Percentiles rank a stretch among this genome's conserved stretches.
These are phyloP conservation scores for Mariannaea elegans DNA, from an alignment of 2,329 filamentous ascomycete species.

Conservation along the genomic window DNA sequence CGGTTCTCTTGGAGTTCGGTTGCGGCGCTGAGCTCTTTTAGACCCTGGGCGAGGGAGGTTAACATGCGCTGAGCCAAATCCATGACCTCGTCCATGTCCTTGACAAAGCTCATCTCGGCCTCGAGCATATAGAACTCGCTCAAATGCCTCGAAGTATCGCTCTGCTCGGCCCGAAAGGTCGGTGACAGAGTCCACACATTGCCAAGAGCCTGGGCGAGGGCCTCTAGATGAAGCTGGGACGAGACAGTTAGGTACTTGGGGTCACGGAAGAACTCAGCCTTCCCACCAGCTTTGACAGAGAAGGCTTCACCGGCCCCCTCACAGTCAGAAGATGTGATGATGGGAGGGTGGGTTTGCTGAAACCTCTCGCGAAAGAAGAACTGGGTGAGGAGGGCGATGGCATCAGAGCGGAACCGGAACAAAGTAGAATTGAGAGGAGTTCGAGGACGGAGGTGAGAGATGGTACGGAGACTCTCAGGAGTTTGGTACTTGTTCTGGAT, in stretches of 20 bases:
- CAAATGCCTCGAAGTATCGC: constrained; percentile 91
- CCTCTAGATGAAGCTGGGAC: constrained; percentile 92
- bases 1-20: constrained; percentile 54
- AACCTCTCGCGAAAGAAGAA: constrained; percentile 79
- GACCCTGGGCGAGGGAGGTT: constrained; percentile 55
- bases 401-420: constrained; percentile 83
- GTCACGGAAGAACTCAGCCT: constrained; percentile 75
- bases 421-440: constrained; percentile 83
- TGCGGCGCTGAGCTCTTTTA: constrained; percentile 53
- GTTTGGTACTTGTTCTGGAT: constrained; percentile 97
- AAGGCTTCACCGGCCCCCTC: constrained; percentile 98
- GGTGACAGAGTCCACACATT: constrained; percentile 95
- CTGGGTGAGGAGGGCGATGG: constrained; percentile 74
- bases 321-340: constrained; percentile 96
- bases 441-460: constrained; percentile 87
- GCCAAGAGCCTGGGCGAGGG: constrained; percentile 85
- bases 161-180: constrained; percentile 92
- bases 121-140: constrained; percentile 99
- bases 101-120: constrained; percentile 83
- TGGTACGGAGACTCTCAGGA: constrained; percentile 84
- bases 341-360: constrained; percentile 87
- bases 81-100: constrained; percentile 77
- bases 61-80: constrained; percentile 83
- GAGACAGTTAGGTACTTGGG: constrained; percentile 98
- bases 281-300: constrained; percentile 63